Conservation (phyloP, 2,329 filamentous ascomycete genomes). For the Emmonsiellopsis sp. region DNA sequence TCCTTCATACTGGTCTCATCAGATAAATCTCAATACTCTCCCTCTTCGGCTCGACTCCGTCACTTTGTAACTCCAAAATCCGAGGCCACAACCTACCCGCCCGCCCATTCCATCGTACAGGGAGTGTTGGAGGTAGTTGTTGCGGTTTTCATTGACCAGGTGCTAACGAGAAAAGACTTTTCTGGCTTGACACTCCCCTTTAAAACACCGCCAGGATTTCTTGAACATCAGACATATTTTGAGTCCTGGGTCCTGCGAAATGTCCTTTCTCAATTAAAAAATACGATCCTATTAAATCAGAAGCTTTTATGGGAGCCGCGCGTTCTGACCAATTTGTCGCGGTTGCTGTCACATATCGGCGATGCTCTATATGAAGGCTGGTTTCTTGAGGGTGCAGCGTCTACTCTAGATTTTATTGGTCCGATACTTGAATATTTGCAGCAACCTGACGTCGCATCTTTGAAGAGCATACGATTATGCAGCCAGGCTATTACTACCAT, state of each 20-base stretch:
- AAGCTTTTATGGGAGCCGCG: conserved; percentile 69
- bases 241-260: conserved; percentile 79
- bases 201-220: conserved; percentile 83
- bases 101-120: conserved; percentile 64
- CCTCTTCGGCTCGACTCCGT: conserved; percentile 54
- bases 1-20: conserved; percentile 84
- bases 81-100: conserved; percentile 34
- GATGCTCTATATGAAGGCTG: conserved; percentile 94
- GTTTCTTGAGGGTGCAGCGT: conserved; percentile 82
- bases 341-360: conserved; percentile 69
- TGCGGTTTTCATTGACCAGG: conserved; percentile 73
- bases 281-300: conserved; percentile 60
- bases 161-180: conserved; percentile 83
- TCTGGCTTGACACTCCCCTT: conserved; percentile 74
- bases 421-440: conserved; percentile 81
- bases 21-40: conserved; percentile 49
- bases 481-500: conserved; percentile 71
- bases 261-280: conserved; percentile 61
- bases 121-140: conserved; percentile 68
- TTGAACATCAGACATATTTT: conserved; percentile 92
- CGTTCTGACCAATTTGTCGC: conserved; percentile 75
- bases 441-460: conserved; percentile 64
- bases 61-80: conserved; percentile 53
- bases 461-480: conserved; percentile 88
- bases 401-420: conserved; percentile 76